phyloP scores from a whole-genome alignment of 1,139 yeast species.

The Saccharomyces hybrid region DNA sequence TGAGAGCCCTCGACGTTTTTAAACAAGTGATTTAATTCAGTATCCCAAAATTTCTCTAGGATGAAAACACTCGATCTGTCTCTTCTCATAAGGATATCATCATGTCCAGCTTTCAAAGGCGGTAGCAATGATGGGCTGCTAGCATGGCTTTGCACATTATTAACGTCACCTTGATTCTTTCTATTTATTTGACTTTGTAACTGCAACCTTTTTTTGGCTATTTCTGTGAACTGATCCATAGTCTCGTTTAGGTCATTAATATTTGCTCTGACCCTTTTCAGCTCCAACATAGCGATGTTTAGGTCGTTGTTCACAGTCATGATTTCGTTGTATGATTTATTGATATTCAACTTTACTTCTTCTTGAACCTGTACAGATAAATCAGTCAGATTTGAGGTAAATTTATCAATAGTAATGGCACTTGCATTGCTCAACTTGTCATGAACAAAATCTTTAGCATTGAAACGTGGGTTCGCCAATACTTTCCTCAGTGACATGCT shows the following conservation, averaged over 20 bases:
- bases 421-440: conserved; percentile 55
- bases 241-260: conserved; percentile 60
- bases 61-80: conserved; percentile 68
- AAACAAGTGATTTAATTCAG: conserved; percentile 62
- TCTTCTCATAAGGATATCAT: conserved; percentile 26
- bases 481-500: conserved; percentile 16
- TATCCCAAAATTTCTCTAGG: conserved; percentile 75
- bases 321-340: conserved; percentile 67
- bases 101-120: conserved; percentile 13
- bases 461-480: conserved; percentile 35
- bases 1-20: conserved; percentile 89
- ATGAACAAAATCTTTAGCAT: conserved; percentile 47
- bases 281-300: conserved; percentile 53
- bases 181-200: conserved; percentile 32
- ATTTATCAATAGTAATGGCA: conserved; percentile 67
- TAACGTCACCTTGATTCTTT: background rate
- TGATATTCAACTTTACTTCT: conserved; percentile 59
- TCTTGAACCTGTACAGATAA: conserved; percentile 50
- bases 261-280: conserved; percentile 52
- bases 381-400: conserved; percentile 49
- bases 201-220: conserved; percentile 58
- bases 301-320: conserved; percentile 61
- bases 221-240: conserved; percentile 56
- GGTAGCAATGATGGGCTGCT: conserved; percentile 16
- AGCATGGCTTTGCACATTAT: background rate